A percentile compares a stretch with the other conserved stretches of the same genome.
Evolutionary conservation across 2,329 filamentous ascomycete species (phyloP).

Genomic region (Penicillium sp.): DNA sequence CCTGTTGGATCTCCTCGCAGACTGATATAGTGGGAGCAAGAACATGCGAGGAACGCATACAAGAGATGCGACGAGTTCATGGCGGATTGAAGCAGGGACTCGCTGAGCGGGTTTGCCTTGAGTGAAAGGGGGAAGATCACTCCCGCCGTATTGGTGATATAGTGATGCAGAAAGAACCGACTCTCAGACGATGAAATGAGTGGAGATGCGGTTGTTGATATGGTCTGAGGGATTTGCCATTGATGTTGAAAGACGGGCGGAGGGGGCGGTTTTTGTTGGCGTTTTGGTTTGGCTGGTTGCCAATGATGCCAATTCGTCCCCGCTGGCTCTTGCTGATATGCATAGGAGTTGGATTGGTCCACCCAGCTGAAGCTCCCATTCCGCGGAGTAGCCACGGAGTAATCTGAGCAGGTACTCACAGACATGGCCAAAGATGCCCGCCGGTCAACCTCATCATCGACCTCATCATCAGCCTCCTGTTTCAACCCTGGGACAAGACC

Average conservation of each 20-base stretch:
- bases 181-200: conserved; percentile 12
- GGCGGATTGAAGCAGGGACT: conserved; percentile 14
- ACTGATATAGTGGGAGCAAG: conserved; percentile 13
- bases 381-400: conserved; percentile 2
- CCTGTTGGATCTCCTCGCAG: conserved; percentile 9
- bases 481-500: not conserved
- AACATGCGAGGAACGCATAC: conserved; percentile 16
- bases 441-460: not conserved
- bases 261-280: not conserved
- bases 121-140: conserved; percentile 17
- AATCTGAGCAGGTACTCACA: not conserved
- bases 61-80: conserved; percentile 16
- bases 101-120: conserved; percentile 11
- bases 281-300: not conserved
- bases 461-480: not conserved
- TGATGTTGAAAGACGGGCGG: not conserved
- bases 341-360: not conserved
- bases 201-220: conserved; percentile 11
- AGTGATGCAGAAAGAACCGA: conserved; percentile 17
- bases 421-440: conserved; percentile 4
- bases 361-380: not conserved
- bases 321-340: conserved; percentile 3
- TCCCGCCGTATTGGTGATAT: conserved; percentile 12
- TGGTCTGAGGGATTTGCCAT: conserved; percentile 9
- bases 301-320: not conserved